Evolutionary conservation across 1,284 basidiomycete species (phyloP), one percentile per base, ranked within the genome.

Genomic region (Peniophora sp.): DNA sequence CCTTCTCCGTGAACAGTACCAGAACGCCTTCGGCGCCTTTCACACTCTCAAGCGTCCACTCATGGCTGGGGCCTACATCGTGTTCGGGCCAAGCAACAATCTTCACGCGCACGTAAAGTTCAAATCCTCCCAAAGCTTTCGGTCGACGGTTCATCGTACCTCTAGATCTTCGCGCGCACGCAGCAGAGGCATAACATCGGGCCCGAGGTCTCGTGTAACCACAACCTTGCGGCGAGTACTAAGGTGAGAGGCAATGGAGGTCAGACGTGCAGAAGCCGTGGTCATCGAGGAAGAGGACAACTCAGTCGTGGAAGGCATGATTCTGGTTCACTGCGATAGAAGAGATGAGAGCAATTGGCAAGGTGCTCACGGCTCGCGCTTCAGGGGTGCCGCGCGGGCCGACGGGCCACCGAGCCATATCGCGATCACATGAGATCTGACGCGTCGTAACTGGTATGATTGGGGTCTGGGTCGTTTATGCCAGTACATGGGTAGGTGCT

Each of bases 21-120:
- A 93, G 67, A 1, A 87, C 63, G 0, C 85, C 92, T 5, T 64
- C 61, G 2, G 85, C 82, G 2, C 83, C 89, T 11, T 64, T 63
- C 1, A 87, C 70, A 56, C 95, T 85, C 52, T 88, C 72, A 14
- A 95, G 68, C 1, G 97, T 68, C 94, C 95, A 98, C 22, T 74
- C 61, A 14, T 88, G 74, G 25, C 83, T 74, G 50, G 27, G 27
- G 27, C 85, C 88, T 5, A 69, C 64, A 0, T 73, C 65, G 59
- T 91, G 81, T 53, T 89, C 74, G 0, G 80, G 76, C 83, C 91
- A 94, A 2, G 80, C 55, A 5, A 92, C 75, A 35, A 89, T 62
- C 83, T 23, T 45, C 2, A 3, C 17, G 36, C 19, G 24, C 3
- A 36, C 22, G 11, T 45, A 22, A 19, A 34, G 35, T 24, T 17